Base-by-base conservation (phyloP, 2,329 filamentous ascomycete species). In the Colletotrichum limetticola region DNA sequence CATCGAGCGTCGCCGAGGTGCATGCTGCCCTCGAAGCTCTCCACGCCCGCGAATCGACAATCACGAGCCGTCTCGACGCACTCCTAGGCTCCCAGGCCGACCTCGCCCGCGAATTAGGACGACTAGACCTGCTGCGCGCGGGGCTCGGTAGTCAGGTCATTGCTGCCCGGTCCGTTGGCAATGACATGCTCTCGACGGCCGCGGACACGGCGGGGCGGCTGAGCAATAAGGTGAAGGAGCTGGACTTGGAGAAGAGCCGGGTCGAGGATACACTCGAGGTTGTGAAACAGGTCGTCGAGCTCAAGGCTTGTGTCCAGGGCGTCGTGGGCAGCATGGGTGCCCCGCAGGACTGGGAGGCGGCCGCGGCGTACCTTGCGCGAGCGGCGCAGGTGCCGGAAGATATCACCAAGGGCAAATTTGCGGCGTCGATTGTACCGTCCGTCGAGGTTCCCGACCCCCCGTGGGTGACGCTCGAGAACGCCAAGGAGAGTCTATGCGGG, bases 261-360 rank as follows among this genome's bases (percentile, higher is more conserved):
- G 96, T 99, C 9, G 95, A 97, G 81, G 92, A 95, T 63, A 98
- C 97, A 0, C 86, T 99, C 70, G 90, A 93, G 9, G 95, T 98
- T 3, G 97, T 98, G 12, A 96, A 98, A 83, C 95, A 98, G 84
- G 96, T 99, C 16, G 94, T 94, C 5, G 97, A 99, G 86, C 92
- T 99, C 76, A 98, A 98, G 84, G 94, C 97, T 9, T 99, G 97
- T 81, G 94, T 98, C 46, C 91, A 98, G 73, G 97, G 97, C 56
- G 95, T 98, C 12, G 92, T 96, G 30, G 97, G 95, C 22, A 97
- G 94, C 72, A 99, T 99, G 97, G 97, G 96, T 42, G 96, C 95
- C 5, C 95, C 97, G 55, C 97, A 99, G 83, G 97, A 99, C 85
- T 99, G 97, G 97, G 97, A 99, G 83, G 97, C 95, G 3, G 97